A percentile compares a stretch with the other conserved stretches of the same genome.
Conservation (phyloP, 1,284 basidiomycete species). For the Ceratobasidium sp. region DNA sequence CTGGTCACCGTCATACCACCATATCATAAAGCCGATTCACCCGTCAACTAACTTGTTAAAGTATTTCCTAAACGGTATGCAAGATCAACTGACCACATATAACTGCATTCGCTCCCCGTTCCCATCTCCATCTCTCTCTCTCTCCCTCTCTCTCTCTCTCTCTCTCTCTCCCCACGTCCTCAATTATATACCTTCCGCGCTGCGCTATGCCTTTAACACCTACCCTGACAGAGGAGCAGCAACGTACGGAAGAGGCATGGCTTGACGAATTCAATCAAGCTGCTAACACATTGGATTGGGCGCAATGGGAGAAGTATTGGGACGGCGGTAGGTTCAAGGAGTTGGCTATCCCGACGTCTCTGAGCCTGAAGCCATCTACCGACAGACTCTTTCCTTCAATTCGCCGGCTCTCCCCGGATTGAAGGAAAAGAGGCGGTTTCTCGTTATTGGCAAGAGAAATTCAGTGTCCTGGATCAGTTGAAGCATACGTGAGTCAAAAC, state of each 20-base stretch:
- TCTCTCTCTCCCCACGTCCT: too few species aligned
- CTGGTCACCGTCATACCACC: too few species aligned
- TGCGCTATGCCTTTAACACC: slow-evolving; percentile 2
- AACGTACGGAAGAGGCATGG: slow-evolving; percentile 1
- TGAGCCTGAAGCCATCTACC: not conserved
- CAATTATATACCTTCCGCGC: too few species aligned
- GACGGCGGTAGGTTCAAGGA: not conserved
- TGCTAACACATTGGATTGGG: slow-evolving; percentile 5
- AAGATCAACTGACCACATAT: too few species aligned
- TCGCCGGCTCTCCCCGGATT: not conserved
- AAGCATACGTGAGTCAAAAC: slow-evolving; percentile 9
- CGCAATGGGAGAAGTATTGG: slow-evolving; percentile 7
- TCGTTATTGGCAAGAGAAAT: not conserved
- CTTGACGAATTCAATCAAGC: not conserved
- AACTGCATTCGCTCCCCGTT: too few species aligned
- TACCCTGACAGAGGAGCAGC: not conserved
- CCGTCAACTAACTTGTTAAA: too few species aligned
- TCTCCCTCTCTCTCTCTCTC: too few species aligned
- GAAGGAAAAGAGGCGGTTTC: slow-evolving; percentile 7
- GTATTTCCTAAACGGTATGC: too few species aligned
- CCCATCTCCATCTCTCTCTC: too few species aligned
- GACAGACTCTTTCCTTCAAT: slow-evolving; percentile 9
- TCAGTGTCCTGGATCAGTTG: not conserved
- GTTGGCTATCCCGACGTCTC: not conserved
- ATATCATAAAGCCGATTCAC: too few species aligned